Evolutionary conservation across 805 yeast species (phyloP).

Genomic region (Kluyveromyces lactis): DNA sequence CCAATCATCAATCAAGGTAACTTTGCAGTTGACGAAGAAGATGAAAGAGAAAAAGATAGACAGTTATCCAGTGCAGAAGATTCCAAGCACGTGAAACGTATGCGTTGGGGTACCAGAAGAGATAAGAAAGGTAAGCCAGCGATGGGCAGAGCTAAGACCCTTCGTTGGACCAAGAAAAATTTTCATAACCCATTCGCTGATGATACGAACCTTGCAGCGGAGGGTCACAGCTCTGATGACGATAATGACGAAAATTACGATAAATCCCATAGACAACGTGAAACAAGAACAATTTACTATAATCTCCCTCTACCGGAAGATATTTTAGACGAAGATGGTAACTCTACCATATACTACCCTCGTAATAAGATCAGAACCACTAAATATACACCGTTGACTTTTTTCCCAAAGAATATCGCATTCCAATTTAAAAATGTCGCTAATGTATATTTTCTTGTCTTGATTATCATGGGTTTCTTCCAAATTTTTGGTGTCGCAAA

Average conservation of each 20-base stretch:
- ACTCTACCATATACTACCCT: slow-evolving; percentile 55
- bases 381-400: slow-evolving; percentile 84
- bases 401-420: slow-evolving; percentile 74
- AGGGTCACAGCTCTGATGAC: slow-evolving; percentile 14
- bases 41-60: slow-evolving; percentile 7
- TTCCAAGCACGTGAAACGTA: slow-evolving; percentile 47
- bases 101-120: slow-evolving; percentile 89
- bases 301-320: slow-evolving; percentile 54
- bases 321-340: slow-evolving; percentile 49
- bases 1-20: slow-evolving; percentile 16
- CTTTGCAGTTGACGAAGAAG: slow-evolving; percentile 7
- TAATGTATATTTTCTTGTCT: slow-evolving; percentile 72
- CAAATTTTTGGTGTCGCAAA: slow-evolving; percentile 73
- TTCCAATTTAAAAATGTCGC: slow-evolving; percentile 86
- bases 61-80: slow-evolving; percentile 8
- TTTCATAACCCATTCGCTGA: slow-evolving; percentile 29
- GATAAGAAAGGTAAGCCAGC: slow-evolving; percentile 61
- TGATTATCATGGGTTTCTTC: slow-evolving; percentile 73
- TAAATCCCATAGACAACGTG: slow-evolving; percentile 30
- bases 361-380: slow-evolving; percentile 93
- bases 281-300: slow-evolving; percentile 46
- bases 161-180: slow-evolving; percentile 39
- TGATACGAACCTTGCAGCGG: slow-evolving; percentile 11
- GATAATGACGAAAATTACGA: slow-evolving; percentile 27
- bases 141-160: slow-evolving; percentile 50